Evolutionary conservation across 495 filamentous ascomycete species (phyloP).

Genomic region (Amniculicola lignicola): DNA sequence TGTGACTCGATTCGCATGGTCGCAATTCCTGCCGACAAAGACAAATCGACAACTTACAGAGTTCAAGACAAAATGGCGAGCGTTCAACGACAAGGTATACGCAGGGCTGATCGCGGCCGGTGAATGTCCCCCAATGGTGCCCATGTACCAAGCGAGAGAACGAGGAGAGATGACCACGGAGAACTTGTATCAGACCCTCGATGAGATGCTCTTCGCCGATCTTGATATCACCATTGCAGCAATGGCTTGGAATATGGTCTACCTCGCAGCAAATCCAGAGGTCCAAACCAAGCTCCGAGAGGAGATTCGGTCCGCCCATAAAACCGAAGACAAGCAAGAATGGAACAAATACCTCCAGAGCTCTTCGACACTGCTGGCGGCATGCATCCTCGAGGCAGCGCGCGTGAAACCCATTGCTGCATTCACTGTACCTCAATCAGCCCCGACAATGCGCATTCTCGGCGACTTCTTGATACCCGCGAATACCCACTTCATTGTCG

Average conservation of each 20-base stretch:
- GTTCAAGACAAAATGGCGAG: conserved; percentile 4
- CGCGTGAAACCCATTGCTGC: conserved; percentile 42
- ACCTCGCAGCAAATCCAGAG: conserved; percentile 40
- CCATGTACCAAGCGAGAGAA: conserved; percentile 32
- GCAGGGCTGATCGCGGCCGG: too few relatives aligned
- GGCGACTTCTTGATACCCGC: conserved; percentile 6
- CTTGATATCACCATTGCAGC: conserved; percentile 46
- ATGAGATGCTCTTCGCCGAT: conserved; percentile 49
- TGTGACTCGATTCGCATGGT: conserved; percentile 30
- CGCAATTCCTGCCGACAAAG: conserved; percentile 6
- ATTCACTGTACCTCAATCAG: conserved; percentile 42
- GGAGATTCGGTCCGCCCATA: neutral
- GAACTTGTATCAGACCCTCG: conserved; percentile 44
- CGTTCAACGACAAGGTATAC: conserved; percentile 1
- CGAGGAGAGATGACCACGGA: conserved; percentile 23
- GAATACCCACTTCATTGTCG: conserved; percentile 40
- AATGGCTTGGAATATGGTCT: conserved; percentile 44
- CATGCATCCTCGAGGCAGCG: conserved; percentile 40
- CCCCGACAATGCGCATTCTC: conserved; percentile 28
- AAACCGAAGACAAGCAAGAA: neutral
- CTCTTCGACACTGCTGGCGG: conserved; percentile 30
- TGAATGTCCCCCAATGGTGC: neutral
- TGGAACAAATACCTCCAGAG: neutral
- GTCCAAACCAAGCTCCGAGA: conserved; percentile 13
- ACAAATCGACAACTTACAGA: neutral